Evolutionary conservation across 768 basidiomycete genomes (phyloP).

Genomic region (Amanita molliuscula): DNA sequence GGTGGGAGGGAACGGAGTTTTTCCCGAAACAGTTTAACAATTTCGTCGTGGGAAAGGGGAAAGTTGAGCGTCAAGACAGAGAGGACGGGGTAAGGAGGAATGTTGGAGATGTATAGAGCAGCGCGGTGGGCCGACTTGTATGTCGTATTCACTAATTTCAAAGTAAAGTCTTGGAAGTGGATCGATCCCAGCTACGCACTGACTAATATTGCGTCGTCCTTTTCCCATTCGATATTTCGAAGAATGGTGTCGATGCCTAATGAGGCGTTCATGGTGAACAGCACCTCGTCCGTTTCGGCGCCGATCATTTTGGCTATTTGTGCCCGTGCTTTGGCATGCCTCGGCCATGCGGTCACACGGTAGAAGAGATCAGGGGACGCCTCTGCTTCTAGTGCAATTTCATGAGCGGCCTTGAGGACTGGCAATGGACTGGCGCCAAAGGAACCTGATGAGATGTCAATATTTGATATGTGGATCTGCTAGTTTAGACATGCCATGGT

Average conservation of each 20-base stretch:
- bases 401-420: conserved; percentile 34
- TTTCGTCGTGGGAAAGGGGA: conserved; percentile 43
- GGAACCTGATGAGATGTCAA: conserved; percentile 30
- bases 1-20: conserved; percentile 23
- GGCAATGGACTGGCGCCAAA: conserved; percentile 47
- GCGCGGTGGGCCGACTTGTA: conserved; percentile 47
- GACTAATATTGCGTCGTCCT: conserved; percentile 55
- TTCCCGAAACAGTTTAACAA: conserved; percentile 39
- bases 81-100: conserved; percentile 39
- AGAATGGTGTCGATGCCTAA: conserved; percentile 59
- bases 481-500: conserved; percentile 36
- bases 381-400: conserved; percentile 34
- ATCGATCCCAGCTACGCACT: conserved; percentile 28
- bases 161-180: background rate
- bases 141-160: conserved; percentile 23
- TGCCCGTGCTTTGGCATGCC: conserved; percentile 29
- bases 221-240: conserved; percentile 55
- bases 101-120: conserved; percentile 43
- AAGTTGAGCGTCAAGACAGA: conserved; percentile 42
- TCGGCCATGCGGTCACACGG: conserved; percentile 21
- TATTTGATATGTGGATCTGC: background rate
- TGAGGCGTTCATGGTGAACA: conserved; percentile 52
- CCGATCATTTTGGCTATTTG: conserved; percentile 43
- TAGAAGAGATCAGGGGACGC: conserved; percentile 49
- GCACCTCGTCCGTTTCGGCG: conserved; percentile 42